A percentile compares a stretch with the other conserved stretches of the same genome.
These are phyloP conservation scores for Leucocoprinus sp. DNA, from an alignment of 768 basidiomycete genomes.

Conservation along the genomic window DNA sequence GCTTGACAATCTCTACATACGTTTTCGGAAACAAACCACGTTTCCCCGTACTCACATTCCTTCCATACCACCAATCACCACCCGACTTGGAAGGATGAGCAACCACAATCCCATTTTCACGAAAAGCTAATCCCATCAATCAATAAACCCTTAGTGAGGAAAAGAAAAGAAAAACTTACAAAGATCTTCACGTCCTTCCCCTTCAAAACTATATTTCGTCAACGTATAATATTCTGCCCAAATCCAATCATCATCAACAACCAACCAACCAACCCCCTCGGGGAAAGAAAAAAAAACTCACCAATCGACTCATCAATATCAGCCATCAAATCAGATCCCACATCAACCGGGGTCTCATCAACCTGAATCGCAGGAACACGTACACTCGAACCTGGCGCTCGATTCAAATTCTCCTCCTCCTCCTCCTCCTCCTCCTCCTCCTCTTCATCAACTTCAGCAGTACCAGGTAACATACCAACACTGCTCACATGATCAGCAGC, in stretches of 20 bases:
- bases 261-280: background rate
- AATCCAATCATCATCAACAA: no score
- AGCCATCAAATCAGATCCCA: constrained; percentile 44
- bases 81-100: constrained; percentile 83
- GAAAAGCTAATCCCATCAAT: constrained; percentile 50
- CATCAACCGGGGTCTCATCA: constrained; percentile 34
- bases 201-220: constrained; percentile 78
- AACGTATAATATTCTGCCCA: constrained; percentile 64
- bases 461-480: constrained; percentile 39
- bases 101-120: constrained; percentile 64
- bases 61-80: constrained; percentile 94
- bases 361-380: constrained; percentile 53
- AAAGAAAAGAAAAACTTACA: constrained; percentile 37
- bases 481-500: constrained; percentile 55
- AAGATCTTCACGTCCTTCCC: constrained; percentile 83
- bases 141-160: no score
- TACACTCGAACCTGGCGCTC: constrained; percentile 5
- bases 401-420: constrained; percentile 13
- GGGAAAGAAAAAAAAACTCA: constrained; percentile 23
- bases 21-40: constrained; percentile 87
- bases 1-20: constrained; percentile 68
- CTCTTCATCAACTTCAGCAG: constrained; percentile 53
- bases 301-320: constrained; percentile 65
- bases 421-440: no score
- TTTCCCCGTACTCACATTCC: constrained; percentile 49